Base-by-base conservation (phyloP, 2,329 filamentous ascomycete genomes). In the Nemania sp. region DNA sequence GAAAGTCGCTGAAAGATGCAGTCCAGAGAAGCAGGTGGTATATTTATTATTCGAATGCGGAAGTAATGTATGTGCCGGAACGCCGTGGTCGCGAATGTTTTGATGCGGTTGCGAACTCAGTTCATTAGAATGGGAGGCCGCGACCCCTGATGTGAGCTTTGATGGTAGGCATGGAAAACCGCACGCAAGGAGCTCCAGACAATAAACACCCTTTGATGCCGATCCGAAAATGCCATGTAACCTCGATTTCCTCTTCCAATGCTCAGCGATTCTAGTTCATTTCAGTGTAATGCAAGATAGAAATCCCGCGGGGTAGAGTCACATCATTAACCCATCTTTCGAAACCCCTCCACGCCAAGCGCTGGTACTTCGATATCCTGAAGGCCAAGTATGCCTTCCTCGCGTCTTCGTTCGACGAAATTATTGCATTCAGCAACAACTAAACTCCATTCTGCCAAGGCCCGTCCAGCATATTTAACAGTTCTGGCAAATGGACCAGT, bases 401-500 rank as follows among this genome's bases (percentile, higher is more conserved):
- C 86, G 53, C 87, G 87, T 56, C 91, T 83, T 47, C 90, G 81
- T 60, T 94, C 90, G 34, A 92, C 86, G 74, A 94, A 95, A 70
- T 87, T 90, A 75, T 93, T 91, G 77, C 87, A 91, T 73, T 95
- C 91, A 57, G 85, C 84, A 15, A 92, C 86, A 18, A 94, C 84
- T 17, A 90, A 78, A 18, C 82, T 81, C 91, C 91, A 95, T 74
- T 95, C 91, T 0, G 90, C 90, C 46, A 95, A 79, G 0, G 91
- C 88, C 18, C 90, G 82, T 1, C 91, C 91, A 2, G 84, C 80
- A 72, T 94, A 90, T 50, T 84, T 84, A 9, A 81, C 78, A 25
- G 80, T 80, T 47, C 76, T 75, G 13, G 74, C 73, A 55, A 76
- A 81, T 1, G 77, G 65, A 5, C 82, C 81, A 1, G 68, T 71